phyloP scores from a whole-genome alignment of 1,284 basidiomycete species.

The Phaffia rhodozyma region DNA sequence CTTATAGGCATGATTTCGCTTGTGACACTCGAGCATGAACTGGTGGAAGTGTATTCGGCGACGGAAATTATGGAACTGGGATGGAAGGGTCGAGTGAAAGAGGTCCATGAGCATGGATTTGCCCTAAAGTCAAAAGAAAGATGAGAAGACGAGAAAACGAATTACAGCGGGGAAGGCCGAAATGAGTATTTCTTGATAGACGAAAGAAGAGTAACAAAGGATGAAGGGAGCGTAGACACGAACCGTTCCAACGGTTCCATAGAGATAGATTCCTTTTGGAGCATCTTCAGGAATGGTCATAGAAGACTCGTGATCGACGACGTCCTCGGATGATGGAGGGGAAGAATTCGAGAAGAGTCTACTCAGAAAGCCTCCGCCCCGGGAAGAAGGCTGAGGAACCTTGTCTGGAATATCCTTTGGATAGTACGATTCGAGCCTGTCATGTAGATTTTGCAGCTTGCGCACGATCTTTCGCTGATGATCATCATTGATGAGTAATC shows the following conservation, averaged over 20 bases:
- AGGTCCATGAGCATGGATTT: slow-evolving; percentile 89
- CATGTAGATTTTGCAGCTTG: slow-evolving; percentile 67
- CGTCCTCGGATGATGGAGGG: neutral
- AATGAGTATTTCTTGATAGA: neutral
- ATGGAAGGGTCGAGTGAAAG: slow-evolving; percentile 80
- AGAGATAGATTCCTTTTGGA: slow-evolving; percentile 89
- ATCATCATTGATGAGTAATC: slow-evolving; percentile 59
- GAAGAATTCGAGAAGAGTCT: slow-evolving; percentile 19
- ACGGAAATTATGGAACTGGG: slow-evolving; percentile 50
- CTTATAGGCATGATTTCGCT: slow-evolving; percentile 63
- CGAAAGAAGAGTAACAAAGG: neutral
- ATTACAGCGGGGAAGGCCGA: neutral
- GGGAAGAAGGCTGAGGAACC: slow-evolving; percentile 31
- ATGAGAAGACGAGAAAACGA: neutral
- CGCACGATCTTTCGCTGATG: slow-evolving; percentile 76
- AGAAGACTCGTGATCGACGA: slow-evolving; percentile 25
- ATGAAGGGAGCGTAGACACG: slow-evolving; percentile 25
- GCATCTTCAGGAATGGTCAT: slow-evolving; percentile 41
- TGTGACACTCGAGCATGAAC: slow-evolving; percentile 98
- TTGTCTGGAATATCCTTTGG: slow-evolving; percentile 49
- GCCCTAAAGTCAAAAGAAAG: neutral
- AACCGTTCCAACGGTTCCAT: slow-evolving; percentile 92
- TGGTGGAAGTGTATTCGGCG: slow-evolving; percentile 91
- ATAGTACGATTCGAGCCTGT: slow-evolving; percentile 57
- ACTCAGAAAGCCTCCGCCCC: slow-evolving; percentile 35